phyloP scores from a whole-genome alignment of 768 basidiomycete genomes.

The Kwoniella europaea region DNA sequence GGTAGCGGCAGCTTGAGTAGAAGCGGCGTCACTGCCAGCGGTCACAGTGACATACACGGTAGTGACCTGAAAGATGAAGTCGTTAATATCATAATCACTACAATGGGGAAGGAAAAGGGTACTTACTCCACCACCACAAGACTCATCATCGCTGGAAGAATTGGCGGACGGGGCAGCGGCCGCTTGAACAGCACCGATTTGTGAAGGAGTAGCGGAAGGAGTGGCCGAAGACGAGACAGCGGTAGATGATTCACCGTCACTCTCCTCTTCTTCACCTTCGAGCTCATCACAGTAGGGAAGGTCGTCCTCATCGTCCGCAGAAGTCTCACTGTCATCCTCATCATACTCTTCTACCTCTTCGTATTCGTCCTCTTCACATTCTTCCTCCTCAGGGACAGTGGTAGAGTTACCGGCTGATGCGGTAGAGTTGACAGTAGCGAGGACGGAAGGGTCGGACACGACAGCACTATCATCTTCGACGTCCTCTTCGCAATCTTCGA shows the following conservation, averaged over 20 bases:
- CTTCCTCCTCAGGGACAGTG: slow-evolving; percentile 10
- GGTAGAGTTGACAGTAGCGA: background rate
- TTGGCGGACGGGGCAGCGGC: slow-evolving; percentile 8
- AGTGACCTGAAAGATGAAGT: slow-evolving; percentile 20
- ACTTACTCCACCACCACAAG: slow-evolving; percentile 39
- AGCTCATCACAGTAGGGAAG: slow-evolving; percentile 30
- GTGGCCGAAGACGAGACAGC: background rate
- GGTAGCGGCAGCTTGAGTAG: slow-evolving; percentile 7
- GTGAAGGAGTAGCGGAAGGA: slow-evolving; percentile 9
- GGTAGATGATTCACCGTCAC: background rate
- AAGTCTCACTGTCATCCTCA: slow-evolving; percentile 9
- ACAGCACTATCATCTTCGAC: slow-evolving; percentile 2
- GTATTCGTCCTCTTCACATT: slow-evolving; percentile 17
- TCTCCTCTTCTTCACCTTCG: background rate
- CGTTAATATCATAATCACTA: background rate
- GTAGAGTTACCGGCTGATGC: background rate
- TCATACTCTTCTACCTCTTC: slow-evolving; percentile 16
- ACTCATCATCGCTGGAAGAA: slow-evolving; percentile 12
- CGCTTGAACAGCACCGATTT: slow-evolving; percentile 17
- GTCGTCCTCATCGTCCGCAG: slow-evolving; percentile 27
- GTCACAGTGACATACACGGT: slow-evolving; percentile 44
- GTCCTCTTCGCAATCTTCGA: slow-evolving; percentile 8
- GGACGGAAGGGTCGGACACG: background rate
- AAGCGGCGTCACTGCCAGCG: slow-evolving; percentile 9
- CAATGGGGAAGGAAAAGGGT: too few species aligned